Base-by-base conservation (phyloP, 371 early-diverging fungal species). In the Sporodiniella umbellata region DNA sequence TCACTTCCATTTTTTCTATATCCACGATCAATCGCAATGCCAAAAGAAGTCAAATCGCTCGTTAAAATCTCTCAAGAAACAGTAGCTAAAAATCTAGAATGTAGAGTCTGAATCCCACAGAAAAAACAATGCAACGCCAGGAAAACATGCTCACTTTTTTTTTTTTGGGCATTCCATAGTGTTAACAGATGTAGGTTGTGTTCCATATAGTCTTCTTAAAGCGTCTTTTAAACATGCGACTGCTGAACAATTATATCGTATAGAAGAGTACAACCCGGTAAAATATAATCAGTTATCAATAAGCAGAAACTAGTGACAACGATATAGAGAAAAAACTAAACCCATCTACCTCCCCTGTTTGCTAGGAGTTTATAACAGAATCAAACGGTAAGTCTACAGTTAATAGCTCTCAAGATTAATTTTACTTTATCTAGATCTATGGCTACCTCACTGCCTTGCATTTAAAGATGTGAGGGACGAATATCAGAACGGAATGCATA, bases 201-300 rank as follows among this genome's bases (percentile, higher is more conserved):
- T 66, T 2, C 75, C 75, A 2, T 75, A 67, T 33, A 42, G 38
- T 2, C 42, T 75, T 18, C 18, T 75, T 2, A 64, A 66, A 33
- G 35, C 47, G 1, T 58, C 72, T 1, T 48, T 75, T 24, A 42
- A 45, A 39, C 53, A 51, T 45, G 75, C 75, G 22, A 69, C 64
- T 11, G 56, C 72, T 6, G 60, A 67, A 42, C 75, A 75, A 49
- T 42, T 75, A 4, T 62, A 63, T 48, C 65, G 59, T 18, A 71
- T 75, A 15, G 75, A 75, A 43, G 58, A 43, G 37, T 42, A 48
- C 11, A 75, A 71, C 48, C 75, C 75, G 15, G 75, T 71, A 75
- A 57, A n/a, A 35, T 54, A 40, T 19, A 19, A 28, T 4, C 30
- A 28, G 30, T 28, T 28, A 28, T 28, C 10, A 5, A 33, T n/a